Evolutionary conservation across 2,329 filamentous ascomycete genomes (phyloP), one percentile per base, ranked within the genome.

Genomic region (Eurotiales sp.): DNA sequence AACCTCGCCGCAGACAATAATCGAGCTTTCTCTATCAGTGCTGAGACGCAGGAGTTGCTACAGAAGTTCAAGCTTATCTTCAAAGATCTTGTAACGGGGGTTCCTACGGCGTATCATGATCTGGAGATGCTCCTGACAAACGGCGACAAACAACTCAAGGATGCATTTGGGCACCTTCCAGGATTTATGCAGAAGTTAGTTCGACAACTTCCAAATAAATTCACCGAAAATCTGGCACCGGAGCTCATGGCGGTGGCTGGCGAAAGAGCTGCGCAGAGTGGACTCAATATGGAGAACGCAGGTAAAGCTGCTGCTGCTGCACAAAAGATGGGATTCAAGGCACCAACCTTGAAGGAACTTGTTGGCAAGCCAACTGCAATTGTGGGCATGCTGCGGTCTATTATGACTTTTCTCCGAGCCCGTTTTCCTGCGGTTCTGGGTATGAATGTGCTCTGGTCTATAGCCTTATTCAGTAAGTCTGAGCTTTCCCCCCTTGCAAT

Each of bases 341-440:
- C 92, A 0, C 83, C 84, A 3, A 90, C 81, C 52, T 65, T 97
- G 56, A 86, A 89, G 60, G 85, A 90, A 48, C 70, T 97, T 25
- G 82, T 95, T 3, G 88, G 87, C 3, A 92, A 95, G 59, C 88
- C 95, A 2, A 88, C 90, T n/a, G 86, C 90, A 0, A 79, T 96
- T 3, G 88, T 88, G 1, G 83, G 84, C 3, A 86, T 96, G 79
- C 74, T 99, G 42, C 86, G 87, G 64, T 89, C 87, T n/a, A 96
- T 97, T 51, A 85, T 97, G 64, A 88, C 88, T 54, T 92, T 91
- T 47, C 71, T 99, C 52, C 90, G 91, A 71, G 76, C 88, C 55
- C 78, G 92, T 41, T 97, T 95, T 80, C 93, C 93, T 0, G 90
- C 90, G 0, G 86, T 96, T 56, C 82, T 96, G 55, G 91, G 91